Evolutionary conservation across 768 basidiomycete species (phyloP).

Genomic region (Naematelia aurantialba): DNA sequence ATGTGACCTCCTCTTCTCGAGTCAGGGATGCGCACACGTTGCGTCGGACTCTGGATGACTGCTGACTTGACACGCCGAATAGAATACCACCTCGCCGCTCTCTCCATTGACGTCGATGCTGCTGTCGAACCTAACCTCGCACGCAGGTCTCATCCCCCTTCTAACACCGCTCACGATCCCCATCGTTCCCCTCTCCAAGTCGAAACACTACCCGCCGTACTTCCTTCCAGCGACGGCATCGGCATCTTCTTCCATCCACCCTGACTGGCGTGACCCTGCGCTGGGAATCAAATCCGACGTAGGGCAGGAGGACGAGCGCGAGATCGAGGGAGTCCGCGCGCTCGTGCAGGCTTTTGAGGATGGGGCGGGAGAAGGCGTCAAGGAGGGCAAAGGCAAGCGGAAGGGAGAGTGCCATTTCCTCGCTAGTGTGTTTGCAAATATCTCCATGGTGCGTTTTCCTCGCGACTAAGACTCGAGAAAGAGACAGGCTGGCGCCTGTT

Average conservation of each 20-base stretch:
- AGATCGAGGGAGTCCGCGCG: conserved; percentile 67
- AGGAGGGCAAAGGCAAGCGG: conserved; percentile 55
- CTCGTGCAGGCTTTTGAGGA: conserved; percentile 87
- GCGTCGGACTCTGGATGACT: neutral
- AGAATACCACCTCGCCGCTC: conserved; percentile 87
- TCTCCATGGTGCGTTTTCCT: conserved; percentile 77
- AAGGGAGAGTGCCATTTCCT: conserved; percentile 87
- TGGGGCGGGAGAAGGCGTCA: conserved; percentile 60
- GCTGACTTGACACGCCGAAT: conserved; percentile 16
- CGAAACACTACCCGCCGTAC: conserved; percentile 54
- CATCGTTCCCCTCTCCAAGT: conserved; percentile 51
- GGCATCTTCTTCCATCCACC: conserved; percentile 70
- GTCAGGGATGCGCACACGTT: no score
- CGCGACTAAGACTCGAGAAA: no score
- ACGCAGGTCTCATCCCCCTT: conserved; percentile 62
- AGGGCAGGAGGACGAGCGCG: conserved; percentile 44
- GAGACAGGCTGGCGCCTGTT: no score
- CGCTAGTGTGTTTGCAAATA: conserved; percentile 88
- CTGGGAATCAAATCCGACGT: conserved; percentile 31
- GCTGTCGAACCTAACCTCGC: conserved; percentile 84
- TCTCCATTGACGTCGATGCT: conserved; percentile 97
- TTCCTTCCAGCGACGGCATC: conserved; percentile 75
- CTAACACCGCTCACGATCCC: conserved; percentile 66
- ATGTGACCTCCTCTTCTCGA: conserved; percentile 45
- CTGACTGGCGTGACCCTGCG: conserved; percentile 61